phyloP scores from a whole-genome alignment of 768 basidiomycete genomes.

The Boletus pseudo-olivaceus region DNA sequence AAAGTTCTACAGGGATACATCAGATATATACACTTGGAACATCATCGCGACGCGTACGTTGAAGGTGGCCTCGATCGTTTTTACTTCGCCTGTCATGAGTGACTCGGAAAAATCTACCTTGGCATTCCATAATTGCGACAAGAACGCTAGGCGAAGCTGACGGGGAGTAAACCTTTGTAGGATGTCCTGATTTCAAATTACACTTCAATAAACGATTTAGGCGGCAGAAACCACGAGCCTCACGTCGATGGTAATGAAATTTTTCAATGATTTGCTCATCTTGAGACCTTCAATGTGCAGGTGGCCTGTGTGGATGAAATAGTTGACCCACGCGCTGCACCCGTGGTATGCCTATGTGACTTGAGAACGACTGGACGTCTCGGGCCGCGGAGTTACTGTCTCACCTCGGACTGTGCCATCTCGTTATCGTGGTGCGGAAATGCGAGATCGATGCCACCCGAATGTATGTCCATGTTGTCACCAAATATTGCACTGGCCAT shows the following conservation, averaged over 20 bases:
- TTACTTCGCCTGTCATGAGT: conserved; percentile 85
- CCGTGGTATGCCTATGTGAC: conserved; percentile 80
- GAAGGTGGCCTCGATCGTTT: conserved; percentile 74
- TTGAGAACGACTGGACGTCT: conserved; percentile 4
- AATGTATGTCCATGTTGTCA: conserved; percentile 90
- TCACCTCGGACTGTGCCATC: conserved; percentile 92
- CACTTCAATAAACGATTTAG: conserved; percentile 1
- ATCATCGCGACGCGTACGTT: conserved; percentile 56
- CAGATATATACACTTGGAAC: background rate
- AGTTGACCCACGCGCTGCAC: conserved; percentile 94
- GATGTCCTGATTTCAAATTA: conserved; percentile 62
- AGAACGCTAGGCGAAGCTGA: conserved; percentile 87
- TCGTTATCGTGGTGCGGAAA: conserved; percentile 99
- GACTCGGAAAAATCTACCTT: conserved; percentile 94
- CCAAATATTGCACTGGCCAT: conserved; percentile 82
- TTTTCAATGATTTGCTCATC: conserved; percentile 99
- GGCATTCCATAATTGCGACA: conserved; percentile 87
- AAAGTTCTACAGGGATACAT: conserved; percentile 67
- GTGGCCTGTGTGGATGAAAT: conserved; percentile 98
- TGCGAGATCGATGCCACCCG: conserved; percentile 94
- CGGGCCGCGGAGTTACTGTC: conserved; percentile 10
- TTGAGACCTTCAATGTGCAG: conserved; percentile 97
- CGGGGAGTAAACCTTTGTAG: conserved; percentile 77
- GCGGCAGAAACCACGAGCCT: conserved; percentile 24
- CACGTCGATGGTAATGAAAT: conserved; percentile 96